Evolutionary conservation across 768 basidiomycete species (phyloP).

Genomic region (Auricularia auricula-judae): DNA sequence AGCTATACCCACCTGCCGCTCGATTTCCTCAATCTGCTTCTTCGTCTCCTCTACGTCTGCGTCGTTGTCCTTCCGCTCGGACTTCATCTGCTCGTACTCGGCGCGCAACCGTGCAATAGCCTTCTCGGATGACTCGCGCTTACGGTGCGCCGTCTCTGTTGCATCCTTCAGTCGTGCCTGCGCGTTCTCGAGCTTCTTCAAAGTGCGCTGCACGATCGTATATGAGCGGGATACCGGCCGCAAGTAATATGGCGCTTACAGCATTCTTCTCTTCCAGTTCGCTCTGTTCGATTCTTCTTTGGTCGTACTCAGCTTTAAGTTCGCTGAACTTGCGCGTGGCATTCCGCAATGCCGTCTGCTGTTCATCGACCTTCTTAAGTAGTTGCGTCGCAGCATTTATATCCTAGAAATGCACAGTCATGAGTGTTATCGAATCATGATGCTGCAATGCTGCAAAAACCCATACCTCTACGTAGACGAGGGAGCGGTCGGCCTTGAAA

Average conservation of each 20-base stretch:
- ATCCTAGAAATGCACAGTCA: constrained; percentile 34
- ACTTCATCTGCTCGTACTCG: constrained; percentile 70
- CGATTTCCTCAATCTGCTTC: constrained; percentile 54
- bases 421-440: too few species aligned
- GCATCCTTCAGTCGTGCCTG: constrained; percentile 73
- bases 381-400: constrained; percentile 62
- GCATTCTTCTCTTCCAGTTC: constrained; percentile 65
- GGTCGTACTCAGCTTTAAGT: constrained; percentile 55
- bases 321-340: constrained; percentile 60
- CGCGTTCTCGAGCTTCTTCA: constrained; percentile 71
- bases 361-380: constrained; percentile 61
- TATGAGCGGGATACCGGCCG: neutral
- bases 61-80: constrained; percentile 69
- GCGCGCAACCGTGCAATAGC: constrained; percentile 65
- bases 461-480: constrained; percentile 62
- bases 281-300: constrained; percentile 63
- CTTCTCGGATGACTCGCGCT: constrained; percentile 57
- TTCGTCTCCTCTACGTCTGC: constrained; percentile 68
- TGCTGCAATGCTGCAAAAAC: too few species aligned
- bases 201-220: constrained; percentile 46
- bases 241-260: constrained; percentile 7
- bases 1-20: constrained; percentile 40
- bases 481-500: constrained; percentile 57
- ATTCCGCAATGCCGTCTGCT: constrained; percentile 48
- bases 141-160: constrained; percentile 70